These are phyloP conservation scores for Microsporum audouinii DNA, from an alignment of 2,329 filamentous ascomycete genomes.

Conservation along the genomic window DNA sequence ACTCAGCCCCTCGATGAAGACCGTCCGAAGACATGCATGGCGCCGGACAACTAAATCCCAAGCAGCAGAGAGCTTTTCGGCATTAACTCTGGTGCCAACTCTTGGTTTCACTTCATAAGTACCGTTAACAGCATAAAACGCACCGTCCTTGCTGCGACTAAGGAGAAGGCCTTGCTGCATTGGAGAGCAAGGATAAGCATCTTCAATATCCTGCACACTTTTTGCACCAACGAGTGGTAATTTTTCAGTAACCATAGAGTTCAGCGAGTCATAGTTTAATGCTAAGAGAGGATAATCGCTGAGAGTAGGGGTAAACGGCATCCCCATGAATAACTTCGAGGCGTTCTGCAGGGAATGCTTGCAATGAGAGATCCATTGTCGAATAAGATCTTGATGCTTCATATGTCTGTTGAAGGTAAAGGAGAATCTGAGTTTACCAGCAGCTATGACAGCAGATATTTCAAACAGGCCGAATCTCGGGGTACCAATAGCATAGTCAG, in stretches of 20 bases:
- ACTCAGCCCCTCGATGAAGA: slow-evolving; percentile 27
- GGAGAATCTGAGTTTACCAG: slow-evolving; percentile 37
- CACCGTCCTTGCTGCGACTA: slow-evolving; percentile 23
- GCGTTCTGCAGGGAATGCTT: slow-evolving; percentile 24
- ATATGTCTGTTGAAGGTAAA: slow-evolving; percentile 42
- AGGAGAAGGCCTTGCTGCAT: slow-evolving; percentile 31
- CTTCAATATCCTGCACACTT: slow-evolving; percentile 29
- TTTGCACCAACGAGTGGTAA: slow-evolving; percentile 27
- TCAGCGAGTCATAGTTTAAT: slow-evolving; percentile 33
- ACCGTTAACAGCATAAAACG: slow-evolving; percentile 29
- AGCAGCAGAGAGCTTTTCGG: slow-evolving; percentile 19
- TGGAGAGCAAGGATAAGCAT: slow-evolving; percentile 31
- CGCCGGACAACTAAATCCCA: slow-evolving; percentile 25
- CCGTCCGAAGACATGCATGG: slow-evolving; percentile 28
- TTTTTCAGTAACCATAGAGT: slow-evolving; percentile 27
- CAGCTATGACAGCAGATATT: slow-evolving; percentile 39
- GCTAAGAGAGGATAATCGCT: slow-evolving; percentile 38
- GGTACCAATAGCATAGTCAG: slow-evolving; percentile 36
- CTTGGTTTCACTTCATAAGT: slow-evolving; percentile 25
- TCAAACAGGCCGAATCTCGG: slow-evolving; percentile 41
- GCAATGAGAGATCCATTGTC: slow-evolving; percentile 34
- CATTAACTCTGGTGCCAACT: slow-evolving; percentile 17
- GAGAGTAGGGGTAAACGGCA: slow-evolving; percentile 25
- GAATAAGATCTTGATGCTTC: slow-evolving; percentile 33
- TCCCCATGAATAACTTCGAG: slow-evolving; percentile 19